phyloP scores from a whole-genome alignment of 202 grass and related monocot species.

The Zizania palustris region DNA sequence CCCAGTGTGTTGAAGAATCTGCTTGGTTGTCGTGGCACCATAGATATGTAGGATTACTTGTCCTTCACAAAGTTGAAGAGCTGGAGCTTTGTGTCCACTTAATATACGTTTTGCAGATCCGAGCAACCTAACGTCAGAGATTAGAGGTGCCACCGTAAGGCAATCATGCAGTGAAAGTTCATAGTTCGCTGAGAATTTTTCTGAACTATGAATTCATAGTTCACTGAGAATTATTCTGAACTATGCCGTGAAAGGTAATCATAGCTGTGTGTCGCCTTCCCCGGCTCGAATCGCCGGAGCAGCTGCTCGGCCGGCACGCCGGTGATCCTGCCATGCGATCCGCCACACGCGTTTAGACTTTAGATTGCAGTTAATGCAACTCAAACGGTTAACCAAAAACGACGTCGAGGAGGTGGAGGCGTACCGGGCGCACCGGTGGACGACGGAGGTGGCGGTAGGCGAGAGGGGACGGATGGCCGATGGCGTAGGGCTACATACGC shows the following conservation, averaged over 20 bases:
- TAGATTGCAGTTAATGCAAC: too few relatives aligned
- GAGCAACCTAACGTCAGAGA: constrained; percentile 47
- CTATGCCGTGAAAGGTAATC: too few relatives aligned
- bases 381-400: too few relatives aligned
- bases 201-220: not conserved
- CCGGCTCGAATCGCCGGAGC: constrained; percentile 60
- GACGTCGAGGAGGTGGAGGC: not conserved
- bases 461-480: constrained; percentile 66
- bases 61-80: constrained; percentile 53
- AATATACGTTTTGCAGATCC: constrained; percentile 50
- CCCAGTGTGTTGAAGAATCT: constrained; percentile 80
- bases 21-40: constrained; percentile 65
- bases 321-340: constrained; percentile 62
- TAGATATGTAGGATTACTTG: constrained; percentile 83
- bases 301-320: constrained; percentile 56
- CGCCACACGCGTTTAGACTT: not conserved
- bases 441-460: constrained; percentile 56
- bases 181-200: not conserved
- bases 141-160: constrained; percentile 21
- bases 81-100: constrained; percentile 46
- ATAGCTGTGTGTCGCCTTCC: too few relatives aligned
- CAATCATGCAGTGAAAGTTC: not conserved
- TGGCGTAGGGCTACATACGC: constrained; percentile 3
- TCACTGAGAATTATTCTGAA: too few relatives aligned
- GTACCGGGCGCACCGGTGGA: constrained; percentile 67